A percentile compares a stretch with the other conserved stretches of the same genome.
Evolutionary conservation across 768 basidiomycete species (phyloP).

Genomic region (Rhodotorula toruloides): DNA sequence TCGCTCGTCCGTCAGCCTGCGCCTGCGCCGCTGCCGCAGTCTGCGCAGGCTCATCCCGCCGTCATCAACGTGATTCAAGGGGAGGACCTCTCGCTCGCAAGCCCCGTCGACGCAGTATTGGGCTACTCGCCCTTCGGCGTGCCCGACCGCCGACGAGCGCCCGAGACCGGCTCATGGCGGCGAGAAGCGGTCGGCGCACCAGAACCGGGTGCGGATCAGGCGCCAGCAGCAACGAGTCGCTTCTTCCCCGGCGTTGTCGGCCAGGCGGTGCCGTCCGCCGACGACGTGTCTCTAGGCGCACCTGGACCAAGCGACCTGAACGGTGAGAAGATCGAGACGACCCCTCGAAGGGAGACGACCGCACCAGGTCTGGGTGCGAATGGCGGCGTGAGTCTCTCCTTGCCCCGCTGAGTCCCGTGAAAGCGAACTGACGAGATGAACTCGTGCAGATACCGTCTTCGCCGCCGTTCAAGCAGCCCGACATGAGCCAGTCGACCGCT

Average conservation of each 20-base stretch:
- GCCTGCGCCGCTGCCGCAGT: background rate
- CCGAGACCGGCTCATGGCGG: background rate
- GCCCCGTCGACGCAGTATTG: background rate
- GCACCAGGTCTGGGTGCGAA: constrained; percentile 18
- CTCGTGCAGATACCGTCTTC: constrained; percentile 9
- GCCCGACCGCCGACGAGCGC: background rate
- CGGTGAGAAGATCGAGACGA: constrained; percentile 28
- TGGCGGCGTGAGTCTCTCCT: too few relatives aligned
- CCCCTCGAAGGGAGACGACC: constrained; percentile 28
- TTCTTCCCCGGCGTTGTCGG: background rate
- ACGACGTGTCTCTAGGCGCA: constrained; percentile 29
- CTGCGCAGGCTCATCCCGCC: too few relatives aligned
- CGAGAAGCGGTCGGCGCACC: too few relatives aligned
- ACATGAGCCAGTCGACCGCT: constrained; percentile 71
- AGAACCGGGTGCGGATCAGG: too few relatives aligned
- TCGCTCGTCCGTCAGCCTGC: constrained; percentile 24
- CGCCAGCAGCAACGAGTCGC: background rate
- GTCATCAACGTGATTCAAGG: too few relatives aligned
- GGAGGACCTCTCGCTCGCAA: background rate
- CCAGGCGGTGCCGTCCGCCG: constrained; percentile 1
- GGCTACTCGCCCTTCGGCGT: background rate
- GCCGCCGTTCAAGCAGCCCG: constrained; percentile 60
- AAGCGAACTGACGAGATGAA: background rate
- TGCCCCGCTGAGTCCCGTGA: too few relatives aligned
- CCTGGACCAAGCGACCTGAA: constrained; percentile 62